These are phyloP conservation scores for Fusarium pilosicola DNA, from an alignment of 2,329 filamentous ascomycete species.

Conservation along the genomic window DNA sequence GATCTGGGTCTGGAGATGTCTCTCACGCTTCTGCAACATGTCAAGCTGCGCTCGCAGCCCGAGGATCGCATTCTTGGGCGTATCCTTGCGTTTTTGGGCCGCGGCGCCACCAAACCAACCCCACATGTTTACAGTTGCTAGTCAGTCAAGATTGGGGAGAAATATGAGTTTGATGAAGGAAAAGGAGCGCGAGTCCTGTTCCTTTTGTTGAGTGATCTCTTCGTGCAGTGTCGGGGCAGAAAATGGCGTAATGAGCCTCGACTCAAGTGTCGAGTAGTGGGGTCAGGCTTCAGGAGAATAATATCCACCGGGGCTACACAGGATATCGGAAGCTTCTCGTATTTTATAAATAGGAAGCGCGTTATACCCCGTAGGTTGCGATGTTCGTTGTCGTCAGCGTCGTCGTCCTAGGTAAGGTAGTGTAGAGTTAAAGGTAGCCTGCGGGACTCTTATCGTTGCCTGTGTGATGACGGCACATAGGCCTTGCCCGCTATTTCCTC, in stretches of 20 bases:
- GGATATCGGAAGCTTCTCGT: not conserved
- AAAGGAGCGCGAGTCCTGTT: constrained; percentile 23
- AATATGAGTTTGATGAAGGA: not conserved
- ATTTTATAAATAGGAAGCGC: not conserved
- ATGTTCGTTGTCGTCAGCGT: constrained; percentile 32
- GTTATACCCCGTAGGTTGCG: not conserved
- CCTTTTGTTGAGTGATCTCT: constrained; percentile 16
- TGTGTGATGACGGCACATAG: constrained; percentile 49
- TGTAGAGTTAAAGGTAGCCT: constrained; percentile 36
- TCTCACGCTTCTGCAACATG: constrained; percentile 97
- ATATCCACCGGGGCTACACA: not conserved
- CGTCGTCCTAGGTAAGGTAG: constrained; percentile 36
- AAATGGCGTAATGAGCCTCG: constrained; percentile 41
- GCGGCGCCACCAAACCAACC: constrained; percentile 91
- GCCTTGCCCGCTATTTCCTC: constrained; percentile 6
- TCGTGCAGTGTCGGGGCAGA: constrained; percentile 24
- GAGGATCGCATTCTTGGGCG: constrained; percentile 96
- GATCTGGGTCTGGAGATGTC: constrained; percentile 90
- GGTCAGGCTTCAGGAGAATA: constrained; percentile 39
- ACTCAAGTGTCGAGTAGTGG: constrained; percentile 39
- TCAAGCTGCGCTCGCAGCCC: constrained; percentile 88
- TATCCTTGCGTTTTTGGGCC: constrained; percentile 89
- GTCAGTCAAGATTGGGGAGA: constrained; percentile 4
- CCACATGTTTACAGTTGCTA: constrained; percentile 65
- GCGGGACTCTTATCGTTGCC: constrained; percentile 45